phyloP scores from a whole-genome alignment of 106 monocot genomes.

The Amphibolis antarctica region DNA sequence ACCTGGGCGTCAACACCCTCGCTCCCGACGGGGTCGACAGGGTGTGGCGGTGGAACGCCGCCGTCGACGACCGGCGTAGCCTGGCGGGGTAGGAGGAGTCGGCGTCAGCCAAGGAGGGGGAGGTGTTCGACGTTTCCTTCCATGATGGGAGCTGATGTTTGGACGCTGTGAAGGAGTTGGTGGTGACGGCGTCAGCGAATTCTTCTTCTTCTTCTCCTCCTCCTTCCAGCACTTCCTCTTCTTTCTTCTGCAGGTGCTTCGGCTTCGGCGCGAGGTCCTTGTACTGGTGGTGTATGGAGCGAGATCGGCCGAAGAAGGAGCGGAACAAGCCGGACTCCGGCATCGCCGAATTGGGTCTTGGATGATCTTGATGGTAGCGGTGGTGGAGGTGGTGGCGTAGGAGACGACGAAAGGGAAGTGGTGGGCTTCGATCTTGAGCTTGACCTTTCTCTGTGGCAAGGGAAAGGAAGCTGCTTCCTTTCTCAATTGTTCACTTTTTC shows the following conservation, averaged over 20 bases:
- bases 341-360: neutral
- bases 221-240: neutral
- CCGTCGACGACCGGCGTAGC: neutral
- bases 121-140: neutral
- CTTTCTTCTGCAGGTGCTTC: neutral
- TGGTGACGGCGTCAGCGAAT: no score
- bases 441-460: no score
- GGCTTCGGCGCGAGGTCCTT: neutral
- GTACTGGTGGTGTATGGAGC: neutral
- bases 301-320: neutral
- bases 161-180: no score
- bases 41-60: constrained; percentile 2
- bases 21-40: neutral
- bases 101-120: no score
- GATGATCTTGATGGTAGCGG: neutral
- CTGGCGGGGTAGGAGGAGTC: neutral
- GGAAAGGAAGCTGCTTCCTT: no score
- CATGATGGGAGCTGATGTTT: neutral
- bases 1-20: neutral
- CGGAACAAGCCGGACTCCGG: neutral
- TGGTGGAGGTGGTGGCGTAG: no score
- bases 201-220: no score
- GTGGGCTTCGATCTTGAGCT: no score
- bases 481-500: no score
- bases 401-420: no score